Conservation (phyloP, 768 basidiomycete species). For the Lentinula boryana region DNA sequence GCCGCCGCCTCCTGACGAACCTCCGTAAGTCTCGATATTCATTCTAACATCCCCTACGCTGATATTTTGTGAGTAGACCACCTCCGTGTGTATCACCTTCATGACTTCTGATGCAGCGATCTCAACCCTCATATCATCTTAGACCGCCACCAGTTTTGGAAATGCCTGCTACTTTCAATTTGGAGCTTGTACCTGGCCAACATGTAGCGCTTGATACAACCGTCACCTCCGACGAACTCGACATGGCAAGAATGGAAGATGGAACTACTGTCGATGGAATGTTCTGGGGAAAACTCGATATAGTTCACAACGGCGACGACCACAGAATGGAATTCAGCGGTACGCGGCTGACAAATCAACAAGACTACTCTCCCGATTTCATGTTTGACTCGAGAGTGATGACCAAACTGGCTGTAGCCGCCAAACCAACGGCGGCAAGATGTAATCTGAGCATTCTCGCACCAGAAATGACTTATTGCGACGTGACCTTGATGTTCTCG, state of each 20-base stretch:
- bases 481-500: constrained; percentile 67
- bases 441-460: constrained; percentile 73
- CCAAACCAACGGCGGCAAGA: constrained; percentile 70
- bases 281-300: constrained; percentile 86
- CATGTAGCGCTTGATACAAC: constrained; percentile 76
- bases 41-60: not conserved
- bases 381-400: constrained; percentile 75
- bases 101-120: constrained; percentile 11
- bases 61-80: constrained; percentile 21
- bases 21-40: constrained; percentile 50
- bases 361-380: constrained; percentile 61
- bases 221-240: constrained; percentile 74
- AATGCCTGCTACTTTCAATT: constrained; percentile 81
- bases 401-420: constrained; percentile 66
- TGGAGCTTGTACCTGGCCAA: constrained; percentile 77
- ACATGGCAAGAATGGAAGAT: constrained; percentile 90
- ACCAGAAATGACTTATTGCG: constrained; percentile 72
- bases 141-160: constrained; percentile 70
- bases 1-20: constrained; percentile 79
- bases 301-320: constrained; percentile 70
- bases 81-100: constrained; percentile 39
- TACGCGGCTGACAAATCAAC: constrained; percentile 59
- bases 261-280: constrained; percentile 79
- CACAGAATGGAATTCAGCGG: constrained; percentile 83
- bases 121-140: constrained; percentile 1